Evolutionary conservation across 257 asterid species (phyloP).

Genomic region (Gentiana straminea): DNA sequence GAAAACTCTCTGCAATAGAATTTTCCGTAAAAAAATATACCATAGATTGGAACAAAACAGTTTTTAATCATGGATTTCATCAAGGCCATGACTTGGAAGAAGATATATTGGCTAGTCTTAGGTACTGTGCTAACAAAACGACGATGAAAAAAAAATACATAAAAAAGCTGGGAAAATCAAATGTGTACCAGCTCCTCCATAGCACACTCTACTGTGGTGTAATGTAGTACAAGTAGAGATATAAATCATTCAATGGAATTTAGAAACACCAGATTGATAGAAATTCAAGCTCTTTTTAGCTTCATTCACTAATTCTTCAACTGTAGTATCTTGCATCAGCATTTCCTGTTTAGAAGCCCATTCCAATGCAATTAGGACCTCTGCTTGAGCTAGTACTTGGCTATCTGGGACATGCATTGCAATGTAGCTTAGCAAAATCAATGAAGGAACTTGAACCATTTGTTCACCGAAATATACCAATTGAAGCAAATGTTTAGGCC

Average conservation of each 20-base stretch:
- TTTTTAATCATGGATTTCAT: too few relatives aligned
- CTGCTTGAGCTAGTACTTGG: conserved; percentile 39
- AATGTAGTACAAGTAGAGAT: not conserved
- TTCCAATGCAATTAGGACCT: conserved; percentile 39
- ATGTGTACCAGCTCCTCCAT: not conserved
- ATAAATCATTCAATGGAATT: conserved; percentile 21
- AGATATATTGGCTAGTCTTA: too few relatives aligned
- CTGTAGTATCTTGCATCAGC: conserved; percentile 38
- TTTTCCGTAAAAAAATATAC: too few relatives aligned
- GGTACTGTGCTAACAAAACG: too few relatives aligned
- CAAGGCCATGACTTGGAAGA: too few relatives aligned
- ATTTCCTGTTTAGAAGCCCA: conserved; percentile 49
- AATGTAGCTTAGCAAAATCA: conserved; percentile 44
- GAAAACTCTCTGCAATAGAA: too few relatives aligned
- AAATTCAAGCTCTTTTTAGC: conserved; percentile 59
- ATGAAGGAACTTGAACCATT: conserved; percentile 53
- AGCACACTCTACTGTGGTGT: not conserved
- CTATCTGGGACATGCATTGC: conserved; percentile 68
- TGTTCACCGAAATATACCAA: conserved; percentile 54
- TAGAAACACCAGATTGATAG: conserved; percentile 51
- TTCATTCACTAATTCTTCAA: conserved; percentile 36
- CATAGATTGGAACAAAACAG: too few relatives aligned
- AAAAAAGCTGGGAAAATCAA: not conserved
- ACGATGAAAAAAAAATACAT: not conserved
- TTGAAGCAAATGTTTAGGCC: conserved; percentile 38